A percentile compares a stretch with the other conserved stretches of the same genome.
Evolutionary conservation across 192 early-diverging fungal species (phyloP).

Genomic region (Backusella tarrabulga): DNA sequence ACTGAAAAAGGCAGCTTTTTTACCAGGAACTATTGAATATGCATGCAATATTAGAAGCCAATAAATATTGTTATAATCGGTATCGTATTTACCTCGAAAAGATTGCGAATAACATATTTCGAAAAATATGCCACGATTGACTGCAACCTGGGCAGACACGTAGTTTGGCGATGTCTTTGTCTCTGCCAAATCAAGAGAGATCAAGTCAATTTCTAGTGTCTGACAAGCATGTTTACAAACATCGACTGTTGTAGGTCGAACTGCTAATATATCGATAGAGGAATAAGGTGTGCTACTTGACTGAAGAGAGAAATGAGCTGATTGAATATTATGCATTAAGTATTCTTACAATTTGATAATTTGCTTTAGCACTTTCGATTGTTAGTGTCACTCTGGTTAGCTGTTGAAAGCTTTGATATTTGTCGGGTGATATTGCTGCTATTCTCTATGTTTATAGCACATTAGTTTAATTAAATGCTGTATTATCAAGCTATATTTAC

Average conservation of each 20-base stretch:
- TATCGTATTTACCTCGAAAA: conserved; percentile 59
- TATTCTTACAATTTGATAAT: conserved; percentile 19
- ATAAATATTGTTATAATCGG: background rate
- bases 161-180: conserved; percentile 55
- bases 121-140: conserved; percentile 76
- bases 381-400: conserved; percentile 13
- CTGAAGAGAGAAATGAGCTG: conserved; percentile 18
- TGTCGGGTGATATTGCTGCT: background rate
- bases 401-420: conserved; percentile 11
- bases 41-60: background rate
- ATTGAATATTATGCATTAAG: too few relatives aligned
- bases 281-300: conserved; percentile 20
- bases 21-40: conserved; percentile 47
- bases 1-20: conserved; percentile 61
- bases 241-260: conserved; percentile 70
- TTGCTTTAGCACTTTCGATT: conserved; percentile 6
- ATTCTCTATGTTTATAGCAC: background rate
- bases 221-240: conserved; percentile 68
- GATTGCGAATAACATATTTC: conserved; percentile 71
- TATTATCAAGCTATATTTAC: background rate
- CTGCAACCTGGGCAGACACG: conserved; percentile 65
- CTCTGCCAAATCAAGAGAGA: conserved; percentile 55
- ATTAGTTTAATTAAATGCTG: too few relatives aligned
- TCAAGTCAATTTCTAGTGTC: conserved; percentile 76
- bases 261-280: conserved; percentile 67